These are phyloP conservation scores for Selaginella moellendorffii DNA, from an alignment of 75 land plant species.

Conservation along the genomic window DNA sequence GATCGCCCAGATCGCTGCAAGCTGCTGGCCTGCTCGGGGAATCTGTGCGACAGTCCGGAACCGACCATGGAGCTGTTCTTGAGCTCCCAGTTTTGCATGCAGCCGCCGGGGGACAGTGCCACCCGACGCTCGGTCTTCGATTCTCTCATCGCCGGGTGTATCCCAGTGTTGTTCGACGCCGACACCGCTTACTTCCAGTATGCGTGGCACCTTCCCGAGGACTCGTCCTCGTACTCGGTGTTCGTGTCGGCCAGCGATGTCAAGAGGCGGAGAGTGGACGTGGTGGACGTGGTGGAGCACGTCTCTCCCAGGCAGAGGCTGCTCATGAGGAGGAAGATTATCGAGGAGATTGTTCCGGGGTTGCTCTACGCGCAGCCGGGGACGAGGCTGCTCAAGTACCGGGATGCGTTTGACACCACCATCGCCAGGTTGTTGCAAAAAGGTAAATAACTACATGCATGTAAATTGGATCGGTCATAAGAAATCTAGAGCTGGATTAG, in stretches of 20 bases:
- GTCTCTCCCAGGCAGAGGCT: conserved; percentile 18
- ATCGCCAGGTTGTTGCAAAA: background rate
- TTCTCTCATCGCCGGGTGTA: conserved; percentile 18
- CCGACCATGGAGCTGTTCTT: conserved; percentile 9
- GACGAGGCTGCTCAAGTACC: conserved; percentile 1
- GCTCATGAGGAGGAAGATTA: conserved; percentile 40
- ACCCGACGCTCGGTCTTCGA: conserved; percentile 25
- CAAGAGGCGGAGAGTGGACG: conserved; percentile 8
- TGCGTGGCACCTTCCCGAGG: conserved; percentile 18
- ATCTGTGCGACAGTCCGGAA: conserved; percentile 9
- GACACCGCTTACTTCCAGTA: conserved; percentile 15
- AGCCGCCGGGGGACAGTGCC: conserved; percentile 22
- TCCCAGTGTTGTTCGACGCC: conserved; percentile 18
- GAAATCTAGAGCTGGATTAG: too few species aligned
- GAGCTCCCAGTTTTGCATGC: conserved; percentile 21
- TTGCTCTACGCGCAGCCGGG: conserved; percentile 38
- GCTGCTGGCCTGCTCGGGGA: conserved; percentile 3
- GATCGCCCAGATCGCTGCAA: background rate
- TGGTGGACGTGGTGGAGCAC: conserved; percentile 7
- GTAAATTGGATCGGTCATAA: too few species aligned
- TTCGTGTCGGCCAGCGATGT: conserved; percentile 10
- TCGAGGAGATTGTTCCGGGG: conserved; percentile 40
- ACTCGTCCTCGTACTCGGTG: conserved; percentile 15
- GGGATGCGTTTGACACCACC: conserved; percentile 6
- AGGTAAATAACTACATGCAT: too few species aligned